Conservation (phyloP, 257 asterid genomes). For the Lycium barbarum region DNA sequence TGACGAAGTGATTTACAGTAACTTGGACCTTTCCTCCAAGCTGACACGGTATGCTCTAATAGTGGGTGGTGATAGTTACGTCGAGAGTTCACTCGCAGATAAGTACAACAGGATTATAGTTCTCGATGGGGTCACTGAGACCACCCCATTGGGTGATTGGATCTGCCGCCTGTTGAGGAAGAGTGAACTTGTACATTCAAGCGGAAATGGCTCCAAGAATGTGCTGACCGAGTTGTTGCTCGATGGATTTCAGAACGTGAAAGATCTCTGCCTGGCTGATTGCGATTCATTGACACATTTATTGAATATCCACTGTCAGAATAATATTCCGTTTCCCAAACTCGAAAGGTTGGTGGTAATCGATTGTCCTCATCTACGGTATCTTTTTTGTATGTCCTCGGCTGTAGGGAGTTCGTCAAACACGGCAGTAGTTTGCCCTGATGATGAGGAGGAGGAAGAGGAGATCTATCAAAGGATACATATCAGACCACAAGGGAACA, state of each 20-base stretch:
- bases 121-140: neutral
- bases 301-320: neutral
- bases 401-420: neutral
- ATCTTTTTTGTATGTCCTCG: neutral
- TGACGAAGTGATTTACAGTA: neutral
- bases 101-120: no score
- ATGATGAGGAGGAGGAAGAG: neutral
- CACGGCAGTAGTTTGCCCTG: neutral
- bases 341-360: neutral
- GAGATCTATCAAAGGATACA: neutral
- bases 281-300: neutral
- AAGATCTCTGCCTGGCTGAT: no score
- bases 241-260: no score
- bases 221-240: no score
- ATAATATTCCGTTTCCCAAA: neutral
- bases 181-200: no score
- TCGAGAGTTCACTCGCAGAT: no score
- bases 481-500: neutral
- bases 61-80: no score
- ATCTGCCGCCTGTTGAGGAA: neutral
- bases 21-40: neutral
- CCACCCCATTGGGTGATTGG: neutral
- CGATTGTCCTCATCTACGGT: neutral
- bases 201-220: no score
- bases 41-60: no score